Evolutionary conservation across 139 green algal genomes (phyloP).

Genomic region (Chlorella sp.): DNA sequence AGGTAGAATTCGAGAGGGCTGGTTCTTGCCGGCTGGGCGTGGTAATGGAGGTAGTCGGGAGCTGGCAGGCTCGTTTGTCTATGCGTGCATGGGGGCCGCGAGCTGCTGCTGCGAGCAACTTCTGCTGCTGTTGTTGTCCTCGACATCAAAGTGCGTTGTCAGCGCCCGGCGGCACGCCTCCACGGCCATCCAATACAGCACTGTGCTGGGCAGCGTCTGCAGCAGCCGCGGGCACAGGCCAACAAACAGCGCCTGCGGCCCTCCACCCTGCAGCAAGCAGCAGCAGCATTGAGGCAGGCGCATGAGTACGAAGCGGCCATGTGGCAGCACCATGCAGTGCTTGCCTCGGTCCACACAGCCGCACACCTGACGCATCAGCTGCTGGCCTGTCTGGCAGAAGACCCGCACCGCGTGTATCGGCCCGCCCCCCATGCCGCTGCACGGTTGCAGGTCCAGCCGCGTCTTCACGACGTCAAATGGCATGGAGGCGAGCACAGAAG

Average conservation of each 20-base stretch:
- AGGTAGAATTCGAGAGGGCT: too few species aligned
- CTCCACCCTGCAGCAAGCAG: slow-evolving; percentile 37
- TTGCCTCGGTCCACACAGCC: neutral
- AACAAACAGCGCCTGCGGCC: slow-evolving; percentile 58
- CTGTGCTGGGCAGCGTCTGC: slow-evolving; percentile 42
- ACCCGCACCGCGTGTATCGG: slow-evolving; percentile 9
- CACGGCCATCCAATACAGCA: slow-evolving; percentile 55
- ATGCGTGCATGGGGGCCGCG: too few species aligned
- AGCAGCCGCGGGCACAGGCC: slow-evolving; percentile 63
- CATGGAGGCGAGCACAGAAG: slow-evolving; percentile 69
- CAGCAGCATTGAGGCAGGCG: neutral
- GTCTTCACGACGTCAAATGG: slow-evolving; percentile 73
- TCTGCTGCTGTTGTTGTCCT: neutral
- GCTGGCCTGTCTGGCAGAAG: slow-evolving; percentile 48
- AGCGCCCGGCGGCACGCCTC: slow-evolving; percentile 37
- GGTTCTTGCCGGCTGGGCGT: too few species aligned
- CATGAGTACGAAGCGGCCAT: neutral
- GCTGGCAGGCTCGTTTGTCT: too few species aligned
- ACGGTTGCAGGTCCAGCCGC: slow-evolving; percentile 52
- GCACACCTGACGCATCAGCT: slow-evolving; percentile 1
- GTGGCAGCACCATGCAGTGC: neutral
- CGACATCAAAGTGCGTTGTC: slow-evolving; percentile 13
- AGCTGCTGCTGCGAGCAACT: neutral
- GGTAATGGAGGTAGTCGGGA: too few species aligned
- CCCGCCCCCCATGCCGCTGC: neutral